These are phyloP conservation scores for Bromus sterilis DNA, from an alignment of 176 grass and related monocot species.

Conservation along the genomic window DNA sequence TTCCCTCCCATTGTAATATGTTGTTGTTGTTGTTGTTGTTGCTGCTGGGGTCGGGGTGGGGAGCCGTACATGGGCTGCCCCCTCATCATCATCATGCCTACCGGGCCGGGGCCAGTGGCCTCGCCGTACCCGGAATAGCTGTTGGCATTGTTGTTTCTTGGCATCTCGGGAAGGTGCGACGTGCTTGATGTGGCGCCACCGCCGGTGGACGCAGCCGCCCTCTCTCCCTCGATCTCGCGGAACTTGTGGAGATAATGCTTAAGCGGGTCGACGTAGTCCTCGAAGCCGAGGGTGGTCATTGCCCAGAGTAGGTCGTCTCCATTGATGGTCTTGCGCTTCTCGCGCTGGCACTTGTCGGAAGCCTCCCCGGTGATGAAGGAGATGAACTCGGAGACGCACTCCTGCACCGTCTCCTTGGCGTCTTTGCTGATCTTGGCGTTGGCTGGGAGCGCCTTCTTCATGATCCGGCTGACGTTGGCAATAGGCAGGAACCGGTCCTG, in stretches of 20 bases:
- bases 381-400: slow-evolving; percentile 99
- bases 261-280: slow-evolving; percentile 92
- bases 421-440: slow-evolving; percentile 99
- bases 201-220: slow-evolving; percentile 17
- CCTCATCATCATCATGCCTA: slow-evolving; percentile 55
- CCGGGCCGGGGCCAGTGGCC: background rate
- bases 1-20: slow-evolving; percentile 49
- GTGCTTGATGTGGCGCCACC: background rate
- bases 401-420: slow-evolving; percentile 98
- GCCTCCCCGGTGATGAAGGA: slow-evolving; percentile 98
- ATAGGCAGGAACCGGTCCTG: slow-evolving; percentile 96
- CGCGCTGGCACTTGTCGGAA: slow-evolving; percentile 96
- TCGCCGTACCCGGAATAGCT: slow-evolving; percentile 15
- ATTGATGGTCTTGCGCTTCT: slow-evolving; percentile 99
- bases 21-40: slow-evolving; percentile 25
- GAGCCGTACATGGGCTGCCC: slow-evolving; percentile 62
- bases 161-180: background rate
- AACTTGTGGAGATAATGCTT: slow-evolving; percentile 96
- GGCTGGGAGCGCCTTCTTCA: slow-evolving; percentile 95
- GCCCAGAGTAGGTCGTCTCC: slow-evolving; percentile 98
- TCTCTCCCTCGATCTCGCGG: slow-evolving; percentile 89
- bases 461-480: slow-evolving; percentile 97
- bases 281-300: slow-evolving; percentile 94
- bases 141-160: slow-evolving; percentile 9
- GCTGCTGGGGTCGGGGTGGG: background rate